Conservation (phyloP, 805 yeast genomes). For the Ogataea glucozyma region DNA sequence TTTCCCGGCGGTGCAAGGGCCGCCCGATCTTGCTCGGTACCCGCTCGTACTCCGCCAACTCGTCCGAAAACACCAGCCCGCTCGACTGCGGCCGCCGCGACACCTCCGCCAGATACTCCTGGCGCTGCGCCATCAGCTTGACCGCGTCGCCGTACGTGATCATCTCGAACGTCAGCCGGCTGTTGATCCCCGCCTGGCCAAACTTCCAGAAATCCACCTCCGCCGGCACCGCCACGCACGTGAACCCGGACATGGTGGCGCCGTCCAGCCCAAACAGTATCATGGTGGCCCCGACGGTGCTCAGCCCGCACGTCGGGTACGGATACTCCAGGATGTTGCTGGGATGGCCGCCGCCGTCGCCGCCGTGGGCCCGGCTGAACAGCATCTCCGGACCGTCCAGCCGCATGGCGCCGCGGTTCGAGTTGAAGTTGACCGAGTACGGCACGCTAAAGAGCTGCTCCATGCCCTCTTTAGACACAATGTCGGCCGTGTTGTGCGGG, state of each 20-base stretch:
- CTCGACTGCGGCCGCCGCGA: constrained; percentile 36
- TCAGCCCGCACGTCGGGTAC: constrained; percentile 92
- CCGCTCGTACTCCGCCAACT: constrained; percentile 52
- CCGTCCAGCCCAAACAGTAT: constrained; percentile 96
- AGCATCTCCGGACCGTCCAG: constrained; percentile 92
- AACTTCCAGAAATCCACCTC: constrained; percentile 98
- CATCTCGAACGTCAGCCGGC: constrained; percentile 75
- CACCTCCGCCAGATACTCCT: constrained; percentile 45
- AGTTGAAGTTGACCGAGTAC: constrained; percentile 96
- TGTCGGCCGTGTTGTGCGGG: constrained; percentile 97
- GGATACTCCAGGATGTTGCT: constrained; percentile 97
- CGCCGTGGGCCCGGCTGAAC: constrained; percentile 96
- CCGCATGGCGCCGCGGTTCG: constrained; percentile 95
- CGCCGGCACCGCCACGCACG: constrained; percentile 92
- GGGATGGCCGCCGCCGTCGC: constrained; percentile 97
- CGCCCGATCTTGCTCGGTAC: constrained; percentile 14
- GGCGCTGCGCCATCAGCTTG: constrained; percentile 60
- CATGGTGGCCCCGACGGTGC: constrained; percentile 98
- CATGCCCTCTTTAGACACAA: constrained; percentile 74
- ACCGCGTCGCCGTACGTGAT: constrained; percentile 69
- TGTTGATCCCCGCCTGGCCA: constrained; percentile 97
- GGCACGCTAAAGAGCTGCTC: constrained; percentile 68
- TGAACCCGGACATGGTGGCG: constrained; percentile 96
- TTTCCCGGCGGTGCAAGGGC: constrained; percentile 22
- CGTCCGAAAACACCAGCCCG: constrained; percentile 61